Percentiles rank a stretch among this genome's conserved stretches.
Evolutionary conservation across 176 grass and related monocot species (phyloP).

Genomic region (Aegilops tauschii): DNA sequence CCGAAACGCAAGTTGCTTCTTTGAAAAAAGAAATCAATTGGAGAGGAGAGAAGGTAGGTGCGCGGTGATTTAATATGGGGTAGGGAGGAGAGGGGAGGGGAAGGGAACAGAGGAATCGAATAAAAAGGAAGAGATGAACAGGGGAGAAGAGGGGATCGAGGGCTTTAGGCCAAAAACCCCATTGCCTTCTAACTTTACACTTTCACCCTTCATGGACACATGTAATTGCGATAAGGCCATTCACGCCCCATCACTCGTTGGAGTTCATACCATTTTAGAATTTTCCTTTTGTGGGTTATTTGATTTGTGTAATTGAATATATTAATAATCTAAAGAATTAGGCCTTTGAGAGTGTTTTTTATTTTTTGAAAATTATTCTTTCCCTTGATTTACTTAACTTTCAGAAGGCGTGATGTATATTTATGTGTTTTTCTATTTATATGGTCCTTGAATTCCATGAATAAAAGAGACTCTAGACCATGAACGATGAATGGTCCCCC

Average conservation of each 20-base stretch:
- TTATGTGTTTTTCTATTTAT: not conserved
- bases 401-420: no score
- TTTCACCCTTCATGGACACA: not conserved
- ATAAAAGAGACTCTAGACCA: not conserved
- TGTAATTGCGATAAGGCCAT: not conserved
- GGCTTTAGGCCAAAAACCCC: constrained; percentile 12
- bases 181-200: not conserved
- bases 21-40: not conserved
- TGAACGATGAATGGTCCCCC: not conserved
- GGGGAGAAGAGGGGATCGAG: not conserved
- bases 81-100: not conserved
- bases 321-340: not conserved
- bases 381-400: no score
- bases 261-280: not conserved
- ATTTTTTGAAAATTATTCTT: no score
- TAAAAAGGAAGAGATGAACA: constrained; percentile 36
- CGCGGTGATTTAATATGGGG: not conserved
- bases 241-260: not conserved
- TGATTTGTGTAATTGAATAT: not conserved
- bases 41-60: not conserved
- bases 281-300: not conserved
- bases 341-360: not conserved
- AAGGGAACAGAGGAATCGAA: constrained; percentile 14
- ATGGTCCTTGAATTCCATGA: not conserved
- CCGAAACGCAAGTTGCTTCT: constrained; percentile 25